These are phyloP conservation scores for Atkinsonella texensis DNA, from an alignment of 2,329 filamentous ascomycete species.

Conservation along the genomic window DNA sequence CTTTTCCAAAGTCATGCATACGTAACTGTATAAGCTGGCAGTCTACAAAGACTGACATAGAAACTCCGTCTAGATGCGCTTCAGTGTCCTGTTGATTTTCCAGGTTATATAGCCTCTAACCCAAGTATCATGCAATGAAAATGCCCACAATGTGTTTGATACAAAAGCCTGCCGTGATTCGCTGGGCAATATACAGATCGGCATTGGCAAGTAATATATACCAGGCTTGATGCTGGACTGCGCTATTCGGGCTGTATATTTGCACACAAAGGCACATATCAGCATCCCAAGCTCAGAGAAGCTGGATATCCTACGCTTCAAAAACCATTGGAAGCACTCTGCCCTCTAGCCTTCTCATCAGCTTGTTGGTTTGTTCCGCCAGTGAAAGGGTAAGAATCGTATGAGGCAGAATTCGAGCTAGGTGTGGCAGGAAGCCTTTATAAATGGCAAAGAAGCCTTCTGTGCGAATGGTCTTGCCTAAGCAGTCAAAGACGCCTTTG, in stretches of 20 bases:
- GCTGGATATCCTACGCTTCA: conserved; percentile 10
- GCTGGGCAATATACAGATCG: not conserved
- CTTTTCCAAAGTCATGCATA: not conserved
- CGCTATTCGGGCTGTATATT: not conserved
- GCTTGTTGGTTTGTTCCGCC: conserved; percentile 94
- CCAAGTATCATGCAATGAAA: conserved; percentile 1
- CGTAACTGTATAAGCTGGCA: not conserved
- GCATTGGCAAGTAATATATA: not conserved
- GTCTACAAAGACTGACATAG: conserved; percentile 1
- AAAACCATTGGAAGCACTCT: conserved; percentile 34
- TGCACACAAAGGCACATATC: too few species aligned
- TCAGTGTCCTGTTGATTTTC: conserved; percentile 5
- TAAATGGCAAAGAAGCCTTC: conserved; percentile 90
- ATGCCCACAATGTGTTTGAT: conserved; percentile 7
- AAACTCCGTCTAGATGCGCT: conserved; percentile 9
- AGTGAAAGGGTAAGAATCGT: conserved; percentile 87
- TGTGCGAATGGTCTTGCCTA: conserved; percentile 80
- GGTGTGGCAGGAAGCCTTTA: conserved; percentile 92
- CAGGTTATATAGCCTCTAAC: not conserved
- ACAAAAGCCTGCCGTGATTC: not conserved
- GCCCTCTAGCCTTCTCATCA: conserved; percentile 67
- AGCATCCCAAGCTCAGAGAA: not conserved
- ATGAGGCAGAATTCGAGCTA: conserved; percentile 88
- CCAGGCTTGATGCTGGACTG: not conserved
- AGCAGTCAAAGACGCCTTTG: conserved; percentile 80